These are phyloP conservation scores for Megacollybia platyphylla DNA, from an alignment of 1,284 basidiomycete genomes.

Conservation along the genomic window DNA sequence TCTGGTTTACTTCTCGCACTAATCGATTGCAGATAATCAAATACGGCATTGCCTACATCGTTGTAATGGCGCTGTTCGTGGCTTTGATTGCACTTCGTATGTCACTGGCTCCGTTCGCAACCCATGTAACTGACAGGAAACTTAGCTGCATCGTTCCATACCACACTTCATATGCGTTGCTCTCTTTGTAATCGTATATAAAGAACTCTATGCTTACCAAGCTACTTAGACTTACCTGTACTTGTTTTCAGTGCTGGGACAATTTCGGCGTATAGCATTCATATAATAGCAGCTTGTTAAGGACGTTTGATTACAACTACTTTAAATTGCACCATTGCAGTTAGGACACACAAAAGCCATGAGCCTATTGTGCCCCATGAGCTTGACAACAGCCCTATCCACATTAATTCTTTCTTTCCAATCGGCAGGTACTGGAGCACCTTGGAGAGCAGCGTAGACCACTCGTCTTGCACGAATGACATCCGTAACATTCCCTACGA, in stretches of 20 bases:
- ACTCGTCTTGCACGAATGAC: conserved; percentile 5
- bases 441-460: conserved; percentile 13
- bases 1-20: conserved; percentile 3
- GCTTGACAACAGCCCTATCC: not conserved
- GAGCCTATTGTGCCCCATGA: not conserved
- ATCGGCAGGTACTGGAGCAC: not conserved
- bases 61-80: conserved; percentile 64
- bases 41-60: conserved; percentile 70
- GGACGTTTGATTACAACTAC: conserved; percentile 2
- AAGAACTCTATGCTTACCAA: conserved; percentile 13
- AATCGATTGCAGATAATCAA: conserved; percentile 39
- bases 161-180: conserved; percentile 47
- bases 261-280: not conserved
- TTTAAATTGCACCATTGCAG: not conserved
- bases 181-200: conserved; percentile 58
- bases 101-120: conserved; percentile 17
- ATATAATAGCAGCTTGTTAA: conserved; percentile 3
- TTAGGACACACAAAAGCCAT: not conserved
- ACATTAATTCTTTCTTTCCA: not conserved
- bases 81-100: conserved; percentile 68
- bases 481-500: conserved; percentile 16
- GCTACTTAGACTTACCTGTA: conserved; percentile 2
- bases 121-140: not conserved
- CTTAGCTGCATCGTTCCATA: conserved; percentile 50
- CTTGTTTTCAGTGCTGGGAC: conserved; percentile 5